Conservation (phyloP, 805 yeast genomes). For the Maudiozyma bulderi region DNA sequence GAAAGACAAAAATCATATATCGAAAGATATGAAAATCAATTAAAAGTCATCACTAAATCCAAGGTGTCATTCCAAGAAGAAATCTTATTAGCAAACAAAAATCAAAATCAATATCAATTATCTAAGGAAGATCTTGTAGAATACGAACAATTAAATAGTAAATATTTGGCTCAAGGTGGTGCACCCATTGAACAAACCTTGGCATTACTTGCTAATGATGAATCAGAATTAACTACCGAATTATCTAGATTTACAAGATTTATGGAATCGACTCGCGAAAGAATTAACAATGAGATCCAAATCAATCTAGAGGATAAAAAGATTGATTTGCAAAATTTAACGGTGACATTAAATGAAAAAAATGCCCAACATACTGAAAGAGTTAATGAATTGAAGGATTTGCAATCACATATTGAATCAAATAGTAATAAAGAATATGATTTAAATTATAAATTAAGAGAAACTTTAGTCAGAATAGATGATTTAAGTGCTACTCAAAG, state of each 20-base stretch:
- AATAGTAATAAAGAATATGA: constrained; percentile 43
- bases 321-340: constrained; percentile 23
- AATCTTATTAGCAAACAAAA: constrained; percentile 20
- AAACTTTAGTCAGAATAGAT: constrained; percentile 49
- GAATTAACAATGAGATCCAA: constrained; percentile 29
- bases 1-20: constrained; percentile 40
- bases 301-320: constrained; percentile 28
- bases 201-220: constrained; percentile 34
- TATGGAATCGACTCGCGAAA: constrained; percentile 28
- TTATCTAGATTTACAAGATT: constrained; percentile 31
- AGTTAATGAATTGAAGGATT: constrained; percentile 29
- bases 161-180: constrained; percentile 49
- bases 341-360: constrained; percentile 32
- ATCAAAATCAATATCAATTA: constrained; percentile 29
- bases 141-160: constrained; percentile 49
- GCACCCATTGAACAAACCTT: constrained; percentile 44
- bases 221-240: constrained; percentile 34
- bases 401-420: constrained; percentile 33
- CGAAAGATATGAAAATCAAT: constrained; percentile 36
- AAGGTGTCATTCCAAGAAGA: constrained; percentile 30
- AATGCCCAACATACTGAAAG: constrained; percentile 20
- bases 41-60: constrained; percentile 37
- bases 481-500: constrained; percentile 69
- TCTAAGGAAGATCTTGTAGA: constrained; percentile 44
- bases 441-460: constrained; percentile 54